Base-by-base conservation (phyloP, 345 rosid genomes). In the Mangifera indica region DNA sequence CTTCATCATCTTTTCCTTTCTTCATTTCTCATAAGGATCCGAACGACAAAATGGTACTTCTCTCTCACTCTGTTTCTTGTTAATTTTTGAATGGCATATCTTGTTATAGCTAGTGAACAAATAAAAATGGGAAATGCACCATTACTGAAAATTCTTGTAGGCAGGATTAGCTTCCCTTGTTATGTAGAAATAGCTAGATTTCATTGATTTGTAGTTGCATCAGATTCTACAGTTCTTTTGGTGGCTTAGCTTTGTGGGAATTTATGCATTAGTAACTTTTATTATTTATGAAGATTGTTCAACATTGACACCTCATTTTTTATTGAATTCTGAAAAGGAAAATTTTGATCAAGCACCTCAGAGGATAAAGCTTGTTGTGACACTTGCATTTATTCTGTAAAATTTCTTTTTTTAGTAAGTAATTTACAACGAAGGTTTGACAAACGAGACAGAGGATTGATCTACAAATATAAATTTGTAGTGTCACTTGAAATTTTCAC, bases 21-120 rank as follows among this genome's bases (percentile, higher is more conserved):
- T 66, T 68, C 76, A 67, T 45, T 71, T 34, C 44, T 65, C 59
- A 60, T 75, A 44, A 58, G 68, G 64, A 58, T 73, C 44, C 60
- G 46, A 75, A 10, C 2, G 53, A 66, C 89, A 84, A 77, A 81
- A 89, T 89, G 93, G 93, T 89, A 81, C 48, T 44, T 22, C 34
- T 70, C 44, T 52, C n/a, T 48, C 37, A 61, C 54, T 44, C 45
- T 69, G 14, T 37, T 25, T 49, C 32, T 0, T 12, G 4, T 60
- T 29, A 15, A 49, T 49, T 51, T 25, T 29, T 60, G 1, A 12
- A 10, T 44, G 25, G 5, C 42, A 5, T 69, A 44, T 34, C 21
- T 57, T 49, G 53, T 49, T 49, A 22, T 56, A 18, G 42, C 10
- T 42, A 12, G 5, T 24, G 17, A 22, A n/a, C 52, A 29, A 63